Evolutionary conservation across 1,139 yeast genomes (phyloP).

Genomic region (Diutina mesorugosa): DNA sequence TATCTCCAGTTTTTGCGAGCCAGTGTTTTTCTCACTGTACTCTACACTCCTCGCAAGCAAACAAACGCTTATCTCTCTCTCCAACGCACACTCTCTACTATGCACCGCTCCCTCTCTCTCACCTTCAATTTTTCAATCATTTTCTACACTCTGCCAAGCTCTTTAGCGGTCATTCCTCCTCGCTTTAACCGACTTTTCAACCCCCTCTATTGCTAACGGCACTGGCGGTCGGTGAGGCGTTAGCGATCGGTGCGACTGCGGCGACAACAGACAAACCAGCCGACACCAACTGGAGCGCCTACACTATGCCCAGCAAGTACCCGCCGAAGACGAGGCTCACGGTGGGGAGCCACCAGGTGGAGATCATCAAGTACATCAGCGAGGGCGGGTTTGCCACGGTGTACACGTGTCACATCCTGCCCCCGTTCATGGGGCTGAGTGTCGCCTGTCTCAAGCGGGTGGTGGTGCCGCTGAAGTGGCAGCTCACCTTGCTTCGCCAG

Average conservation of each 20-base stretch:
- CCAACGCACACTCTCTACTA: too few relatives aligned
- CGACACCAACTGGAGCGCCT: slow-evolving; percentile 17
- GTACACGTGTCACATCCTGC: slow-evolving; percentile 47
- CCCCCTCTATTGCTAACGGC: too few relatives aligned
- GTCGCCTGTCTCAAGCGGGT: slow-evolving; percentile 66
- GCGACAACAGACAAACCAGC: slow-evolving; percentile 9
- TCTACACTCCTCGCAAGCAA: too few relatives aligned
- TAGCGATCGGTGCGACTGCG: background rate
- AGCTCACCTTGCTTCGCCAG: slow-evolving; percentile 53
- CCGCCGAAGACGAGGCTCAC: slow-evolving; percentile 47
- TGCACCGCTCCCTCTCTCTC: too few relatives aligned
- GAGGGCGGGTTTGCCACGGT: slow-evolving; percentile 74
- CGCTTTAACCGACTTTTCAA: too few relatives aligned
- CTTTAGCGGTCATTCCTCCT: too few relatives aligned
- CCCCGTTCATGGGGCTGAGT: slow-evolving; percentile 31
- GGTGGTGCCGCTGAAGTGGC: slow-evolving; percentile 59
- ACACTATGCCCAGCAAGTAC: slow-evolving; percentile 34
- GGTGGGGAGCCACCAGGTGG: slow-evolving; percentile 52
- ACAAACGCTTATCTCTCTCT: too few relatives aligned
- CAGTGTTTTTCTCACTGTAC: too few relatives aligned
- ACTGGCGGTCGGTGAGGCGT: too few relatives aligned
- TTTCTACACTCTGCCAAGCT: too few relatives aligned
- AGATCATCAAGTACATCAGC: slow-evolving; percentile 47
- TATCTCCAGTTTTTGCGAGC: too few relatives aligned
- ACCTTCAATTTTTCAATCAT: too few relatives aligned